phyloP scores from a whole-genome alignment of 1,284 basidiomycete species.

The Inonotus obliquus region DNA sequence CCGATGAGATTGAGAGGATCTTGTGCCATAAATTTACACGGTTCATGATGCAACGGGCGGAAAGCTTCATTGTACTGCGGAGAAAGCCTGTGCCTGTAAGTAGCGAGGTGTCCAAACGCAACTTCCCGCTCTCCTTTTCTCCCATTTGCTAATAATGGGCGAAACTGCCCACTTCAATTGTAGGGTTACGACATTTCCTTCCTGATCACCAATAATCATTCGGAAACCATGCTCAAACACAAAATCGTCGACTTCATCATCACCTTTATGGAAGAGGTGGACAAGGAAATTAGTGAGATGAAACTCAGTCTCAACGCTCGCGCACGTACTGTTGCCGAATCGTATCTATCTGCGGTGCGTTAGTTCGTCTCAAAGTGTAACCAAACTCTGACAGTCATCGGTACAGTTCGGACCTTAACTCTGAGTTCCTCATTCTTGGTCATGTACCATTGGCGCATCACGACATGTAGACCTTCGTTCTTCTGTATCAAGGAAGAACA shows the following conservation, averaged over 20 bases:
- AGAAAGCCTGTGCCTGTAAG: constrained; percentile 87
- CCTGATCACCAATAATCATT: constrained; percentile 95
- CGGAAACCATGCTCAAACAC: constrained; percentile 98
- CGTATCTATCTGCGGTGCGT: constrained; percentile 73
- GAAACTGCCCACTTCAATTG: constrained; percentile 2
- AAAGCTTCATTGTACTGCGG: constrained; percentile 94
- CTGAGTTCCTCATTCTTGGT: neutral
- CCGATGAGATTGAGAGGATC: constrained; percentile 98
- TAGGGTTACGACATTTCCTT: constrained; percentile 99
- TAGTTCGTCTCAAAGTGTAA: neutral
- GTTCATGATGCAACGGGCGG: constrained; percentile 98
- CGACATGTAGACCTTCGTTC: constrained; percentile 8
- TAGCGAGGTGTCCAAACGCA: constrained; percentile 14
- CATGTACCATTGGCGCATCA: neutral
- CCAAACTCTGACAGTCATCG: neutral
- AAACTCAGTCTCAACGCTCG: constrained; percentile 91
- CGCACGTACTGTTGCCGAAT: constrained; percentile 95
- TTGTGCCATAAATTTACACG: constrained; percentile 98
- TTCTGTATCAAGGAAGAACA: neutral
- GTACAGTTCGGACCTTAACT: constrained; percentile 4
- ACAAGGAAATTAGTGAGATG: constrained; percentile 89
- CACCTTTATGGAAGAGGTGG: constrained; percentile 99
- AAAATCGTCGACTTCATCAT: constrained; percentile 99
- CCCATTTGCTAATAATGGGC: neutral
- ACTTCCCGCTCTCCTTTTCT: neutral